Evolutionary conservation across 1,284 basidiomycete species (phyloP).

Genomic region (Tremellales sp.): DNA sequence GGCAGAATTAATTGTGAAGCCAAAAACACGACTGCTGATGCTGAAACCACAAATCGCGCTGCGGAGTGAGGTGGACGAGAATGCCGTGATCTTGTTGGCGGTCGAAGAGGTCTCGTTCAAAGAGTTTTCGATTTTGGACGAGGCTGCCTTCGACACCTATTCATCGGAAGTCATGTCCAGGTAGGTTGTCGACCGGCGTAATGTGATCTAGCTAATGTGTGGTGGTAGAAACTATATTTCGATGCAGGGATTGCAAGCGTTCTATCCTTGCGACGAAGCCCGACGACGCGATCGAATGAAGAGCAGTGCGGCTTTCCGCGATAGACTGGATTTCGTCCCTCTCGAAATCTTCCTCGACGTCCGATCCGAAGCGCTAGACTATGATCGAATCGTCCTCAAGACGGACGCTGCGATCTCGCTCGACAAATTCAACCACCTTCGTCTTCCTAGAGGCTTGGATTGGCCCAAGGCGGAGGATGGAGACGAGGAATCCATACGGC

Average conservation of each 20-base stretch:
- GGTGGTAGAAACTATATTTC: conserved; percentile 63
- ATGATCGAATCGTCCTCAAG: conserved; percentile 85
- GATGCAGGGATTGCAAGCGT: conserved; percentile 78
- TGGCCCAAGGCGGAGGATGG: conserved; percentile 45
- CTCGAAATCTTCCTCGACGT: conserved; percentile 84
- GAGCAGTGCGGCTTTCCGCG: conserved; percentile 44
- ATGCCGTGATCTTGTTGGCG: conserved; percentile 70
- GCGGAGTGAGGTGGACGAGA: conserved; percentile 59
- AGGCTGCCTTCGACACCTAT: conserved; percentile 71
- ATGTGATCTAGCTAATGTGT: conserved; percentile 7
- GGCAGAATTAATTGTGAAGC: conserved; percentile 47
- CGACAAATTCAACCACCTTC: conserved; percentile 91
- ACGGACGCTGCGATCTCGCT: conserved; percentile 82
- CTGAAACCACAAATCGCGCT: conserved; percentile 89
- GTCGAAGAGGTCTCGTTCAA: conserved; percentile 79
- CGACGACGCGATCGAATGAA: conserved; percentile 15
- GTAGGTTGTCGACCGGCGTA: conserved; percentile 48
- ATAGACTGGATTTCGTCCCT: conserved; percentile 62
- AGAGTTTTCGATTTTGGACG: conserved; percentile 77
- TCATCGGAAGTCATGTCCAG: conserved; percentile 82
- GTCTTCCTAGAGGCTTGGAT: conserved; percentile 65
- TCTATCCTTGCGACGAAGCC: conserved; percentile 61
- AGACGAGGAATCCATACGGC: conserved; percentile 54
- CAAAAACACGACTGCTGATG: conserved; percentile 76
- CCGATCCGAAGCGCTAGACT: conserved; percentile 72